These are phyloP conservation scores for Avena atlantica DNA, from an alignment of 176 grass and related monocot genomes.

Conservation along the genomic window DNA sequence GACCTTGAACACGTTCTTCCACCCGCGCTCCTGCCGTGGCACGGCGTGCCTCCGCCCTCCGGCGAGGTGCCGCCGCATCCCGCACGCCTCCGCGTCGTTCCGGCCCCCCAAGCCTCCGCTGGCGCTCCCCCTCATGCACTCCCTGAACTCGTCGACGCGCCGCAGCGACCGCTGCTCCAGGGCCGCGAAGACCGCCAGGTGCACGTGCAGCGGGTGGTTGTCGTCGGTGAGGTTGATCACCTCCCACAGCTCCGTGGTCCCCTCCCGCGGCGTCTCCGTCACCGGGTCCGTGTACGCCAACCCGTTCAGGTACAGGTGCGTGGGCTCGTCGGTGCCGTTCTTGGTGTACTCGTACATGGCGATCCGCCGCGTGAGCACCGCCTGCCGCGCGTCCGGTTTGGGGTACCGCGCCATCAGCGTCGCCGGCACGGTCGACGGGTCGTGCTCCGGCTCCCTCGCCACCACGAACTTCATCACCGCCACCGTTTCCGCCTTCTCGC, in stretches of 20 bases:
- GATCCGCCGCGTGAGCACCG: conserved; percentile 45
- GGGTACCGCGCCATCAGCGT: conserved; percentile 51
- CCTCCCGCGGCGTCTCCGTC: conserved; percentile 79
- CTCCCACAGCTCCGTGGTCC: conserved; percentile 75
- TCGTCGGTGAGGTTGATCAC: conserved; percentile 97
- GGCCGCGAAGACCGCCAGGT: conserved; percentile 62
- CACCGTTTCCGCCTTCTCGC: conserved; percentile 53
- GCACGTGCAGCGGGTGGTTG: conserved; percentile 92
- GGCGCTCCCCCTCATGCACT: conserved; percentile 58
- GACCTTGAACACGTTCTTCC: conserved; percentile 98
- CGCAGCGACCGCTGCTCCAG: conserved; percentile 60
- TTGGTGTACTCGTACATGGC: conserved; percentile 87
- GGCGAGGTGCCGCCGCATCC: conserved; percentile 38
- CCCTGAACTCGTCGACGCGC: conserved; percentile 56
- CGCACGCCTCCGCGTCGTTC: conserved; percentile 64
- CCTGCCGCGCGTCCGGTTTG: conserved; percentile 13
- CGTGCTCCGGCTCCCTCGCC: conserved; percentile 23
- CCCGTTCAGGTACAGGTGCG: conserved; percentile 89
- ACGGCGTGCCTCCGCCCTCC: conserved; percentile 27
- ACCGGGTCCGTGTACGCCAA: conserved; percentile 64
- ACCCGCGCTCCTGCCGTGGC: conserved; percentile 64
- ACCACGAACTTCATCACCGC: conserved; percentile 84
- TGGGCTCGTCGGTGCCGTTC: conserved; percentile 69
- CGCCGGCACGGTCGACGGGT: conserved; percentile 53
- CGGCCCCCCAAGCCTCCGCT: conserved; percentile 35